Conservation (phyloP, 495 filamentous ascomycete species). For the Chaetomidium leptoderma region DNA sequence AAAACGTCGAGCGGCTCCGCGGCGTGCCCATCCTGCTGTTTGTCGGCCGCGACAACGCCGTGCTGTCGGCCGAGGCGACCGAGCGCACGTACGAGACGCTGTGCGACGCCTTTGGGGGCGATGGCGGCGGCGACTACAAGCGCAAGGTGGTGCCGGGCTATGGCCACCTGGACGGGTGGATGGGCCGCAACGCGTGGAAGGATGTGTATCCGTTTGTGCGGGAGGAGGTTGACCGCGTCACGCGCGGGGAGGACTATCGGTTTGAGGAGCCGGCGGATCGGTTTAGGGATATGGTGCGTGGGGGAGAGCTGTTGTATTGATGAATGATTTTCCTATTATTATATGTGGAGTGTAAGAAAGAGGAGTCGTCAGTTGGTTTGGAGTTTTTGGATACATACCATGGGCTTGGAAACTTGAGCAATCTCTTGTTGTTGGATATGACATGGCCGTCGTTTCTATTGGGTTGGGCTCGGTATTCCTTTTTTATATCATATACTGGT, state of each 20-base stretch:
- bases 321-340: too few species aligned
- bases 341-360: background rate
- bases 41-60: slow-evolving; percentile 56
- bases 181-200: slow-evolving; percentile 57
- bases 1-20: slow-evolving; percentile 49
- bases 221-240: slow-evolving; percentile 51
- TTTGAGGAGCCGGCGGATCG: slow-evolving; percentile 41
- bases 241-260: slow-evolving; percentile 35
- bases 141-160: slow-evolving; percentile 56
- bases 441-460: too few species aligned
- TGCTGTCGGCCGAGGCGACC: slow-evolving; percentile 56
- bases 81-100: slow-evolving; percentile 54
- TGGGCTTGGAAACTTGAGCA: too few species aligned
- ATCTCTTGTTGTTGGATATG: too few species aligned
- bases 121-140: slow-evolving; percentile 45
- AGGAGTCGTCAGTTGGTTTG: background rate
- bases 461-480: too few species aligned
- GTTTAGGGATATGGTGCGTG: slow-evolving; percentile 42
- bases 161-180: slow-evolving; percentile 65
- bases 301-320: slow-evolving; percentile 38
- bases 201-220: slow-evolving; percentile 60
- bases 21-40: slow-evolving; percentile 57
- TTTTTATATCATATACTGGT: background rate
- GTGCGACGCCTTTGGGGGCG: slow-evolving; percentile 46
- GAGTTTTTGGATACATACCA: slow-evolving; percentile 6